Conservation (phyloP, 257 asterid genomes). For the Knoxia roxburghii region DNA sequence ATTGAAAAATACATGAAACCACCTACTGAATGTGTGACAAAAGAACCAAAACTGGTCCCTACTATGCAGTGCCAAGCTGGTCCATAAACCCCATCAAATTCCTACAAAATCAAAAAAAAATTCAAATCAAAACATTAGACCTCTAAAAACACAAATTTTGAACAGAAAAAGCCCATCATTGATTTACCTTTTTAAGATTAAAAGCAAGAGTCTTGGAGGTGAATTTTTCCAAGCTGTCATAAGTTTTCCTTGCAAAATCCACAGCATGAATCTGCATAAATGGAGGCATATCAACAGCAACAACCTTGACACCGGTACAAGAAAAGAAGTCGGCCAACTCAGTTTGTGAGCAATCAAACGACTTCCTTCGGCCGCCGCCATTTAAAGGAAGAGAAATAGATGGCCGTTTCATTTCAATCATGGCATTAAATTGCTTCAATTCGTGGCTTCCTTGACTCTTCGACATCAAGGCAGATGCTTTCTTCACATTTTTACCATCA, state of each 20-base stretch:
- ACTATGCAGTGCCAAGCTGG: constrained; percentile 41
- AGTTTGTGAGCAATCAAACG: constrained; percentile 54
- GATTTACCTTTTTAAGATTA: constrained; percentile 73
- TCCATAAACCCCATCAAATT: constrained; percentile 34
- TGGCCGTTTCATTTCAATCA: constrained; percentile 29
- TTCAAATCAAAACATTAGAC: neutral
- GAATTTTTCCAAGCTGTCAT: constrained; percentile 93
- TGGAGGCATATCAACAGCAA: constrained; percentile 96
- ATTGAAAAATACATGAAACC: constrained; percentile 33
- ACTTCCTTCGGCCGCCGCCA: constrained; percentile 59
- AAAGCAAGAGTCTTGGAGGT: constrained; percentile 83
- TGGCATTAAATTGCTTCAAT: constrained; percentile 24
- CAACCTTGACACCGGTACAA: constrained; percentile 66
- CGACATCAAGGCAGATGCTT: constrained; percentile 29
- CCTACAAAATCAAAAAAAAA: constrained; percentile 17
- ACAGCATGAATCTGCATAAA: constrained; percentile 95
- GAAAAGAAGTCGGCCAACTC: constrained; percentile 73
- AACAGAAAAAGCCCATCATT: neutral
- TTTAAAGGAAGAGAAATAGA: constrained; percentile 31
- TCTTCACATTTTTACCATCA: constrained; percentile 37
- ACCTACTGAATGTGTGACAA: constrained; percentile 35
- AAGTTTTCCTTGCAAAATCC: constrained; percentile 77
- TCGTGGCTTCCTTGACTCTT: constrained; percentile 29
- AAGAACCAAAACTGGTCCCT: constrained; percentile 37
- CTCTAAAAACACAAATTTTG: neutral